Base-by-base conservation (phyloP, 2,329 filamentous ascomycete species). In the Beauveria australis region DNA sequence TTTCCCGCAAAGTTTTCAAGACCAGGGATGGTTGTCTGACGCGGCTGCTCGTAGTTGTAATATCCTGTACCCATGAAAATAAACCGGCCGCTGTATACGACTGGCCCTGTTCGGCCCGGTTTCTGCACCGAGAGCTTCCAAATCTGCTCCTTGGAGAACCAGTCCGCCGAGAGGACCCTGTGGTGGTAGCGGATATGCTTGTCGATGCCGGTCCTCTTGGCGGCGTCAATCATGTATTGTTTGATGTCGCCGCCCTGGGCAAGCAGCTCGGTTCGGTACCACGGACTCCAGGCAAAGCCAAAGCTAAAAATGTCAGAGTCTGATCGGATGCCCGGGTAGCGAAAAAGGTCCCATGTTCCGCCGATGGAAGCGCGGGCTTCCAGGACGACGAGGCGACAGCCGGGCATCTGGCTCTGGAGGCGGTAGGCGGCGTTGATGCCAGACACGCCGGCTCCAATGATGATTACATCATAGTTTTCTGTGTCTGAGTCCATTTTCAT, bases 261-360 rank as follows among this genome's bases (percentile, higher is more conserved):
- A 64, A 86, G 80, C 51, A 75, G 75, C 48, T 76, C 72, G n/a
- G 73, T 70, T 48, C 81, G 75, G 6, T 74, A 75, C 88, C 88
- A 91, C 5, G 86, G 86, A 52, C 85, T 79, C 82, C 88, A 92
- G 1, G 80, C 70, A 64, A 91, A 89, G 49, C 81, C 81, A 62
- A 84, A 86, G 5, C 79, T 76, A 60, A 76, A 77, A 60, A 86
- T 77, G 64, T 81, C 76, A 1, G 81, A 84, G 66, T 86, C 83
- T 22, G 82, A 85, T 37, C 83, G 81, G 60, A 89, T 81, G 30
- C 88, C 85, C 0, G 87, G 88, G 66, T 89, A 91, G 53, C 81
- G 82, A 78, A 89, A 91, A 43, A 89, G 79, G 64, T 82, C 81
- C 88, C 88, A 91, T 5, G 88, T 91, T 44, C 88, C 88, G 18